These are phyloP conservation scores for Pichia sp. DNA, from an alignment of 1,139 yeast species.

Conservation along the genomic window DNA sequence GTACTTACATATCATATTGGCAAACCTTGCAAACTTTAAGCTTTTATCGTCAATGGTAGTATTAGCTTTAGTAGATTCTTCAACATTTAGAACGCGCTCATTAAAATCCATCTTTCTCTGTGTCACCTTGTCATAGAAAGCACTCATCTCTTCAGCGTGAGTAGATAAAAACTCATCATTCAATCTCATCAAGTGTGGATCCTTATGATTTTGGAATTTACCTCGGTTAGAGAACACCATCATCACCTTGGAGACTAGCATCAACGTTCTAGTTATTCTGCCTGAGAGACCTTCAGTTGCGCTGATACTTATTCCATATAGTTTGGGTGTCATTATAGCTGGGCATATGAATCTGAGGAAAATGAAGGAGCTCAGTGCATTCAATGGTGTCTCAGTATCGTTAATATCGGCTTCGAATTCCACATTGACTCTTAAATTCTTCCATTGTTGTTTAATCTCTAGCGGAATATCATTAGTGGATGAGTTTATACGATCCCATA, in stretches of 20 bases:
- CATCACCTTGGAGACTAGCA: constrained; percentile 74
- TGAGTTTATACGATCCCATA: constrained; percentile 66
- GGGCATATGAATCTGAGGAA: constrained; percentile 89
- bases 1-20: too few species aligned
- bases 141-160: constrained; percentile 51
- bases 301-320: constrained; percentile 70
- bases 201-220: constrained; percentile 66
- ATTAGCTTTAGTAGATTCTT: too few species aligned
- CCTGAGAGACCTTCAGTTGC: constrained; percentile 67
- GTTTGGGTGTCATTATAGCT: constrained; percentile 80
- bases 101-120: constrained; percentile 62
- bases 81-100: constrained; percentile 47
- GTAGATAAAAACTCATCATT: constrained; percentile 52
- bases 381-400: constrained; percentile 41
- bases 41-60: too few species aligned
- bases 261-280: constrained; percentile 65
- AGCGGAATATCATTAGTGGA: constrained; percentile 75
- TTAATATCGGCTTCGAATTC: constrained; percentile 35
- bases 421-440: constrained; percentile 50
- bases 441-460: constrained; percentile 55
- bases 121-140: constrained; percentile 68
- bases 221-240: constrained; percentile 76
- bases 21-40: too few species aligned
- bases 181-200: constrained; percentile 68
- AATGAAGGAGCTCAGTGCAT: constrained; percentile 76